phyloP scores from a whole-genome alignment of 495 filamentous ascomycete genomes.

The Halenospora varia region DNA sequence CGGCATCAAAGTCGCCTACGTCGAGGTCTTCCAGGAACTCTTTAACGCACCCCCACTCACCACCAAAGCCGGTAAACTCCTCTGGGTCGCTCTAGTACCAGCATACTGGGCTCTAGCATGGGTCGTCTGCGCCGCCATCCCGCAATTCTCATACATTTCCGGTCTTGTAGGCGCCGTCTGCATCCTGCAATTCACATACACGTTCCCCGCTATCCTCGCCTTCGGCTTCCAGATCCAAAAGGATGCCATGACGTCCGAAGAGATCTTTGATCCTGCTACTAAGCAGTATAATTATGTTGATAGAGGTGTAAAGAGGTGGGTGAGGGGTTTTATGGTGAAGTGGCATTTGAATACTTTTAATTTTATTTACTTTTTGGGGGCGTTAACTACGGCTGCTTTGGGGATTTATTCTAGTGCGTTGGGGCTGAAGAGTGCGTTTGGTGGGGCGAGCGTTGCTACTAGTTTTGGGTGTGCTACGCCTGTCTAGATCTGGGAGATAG shows the following conservation, averaged over 20 bases:
- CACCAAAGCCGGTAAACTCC: constrained; percentile 43
- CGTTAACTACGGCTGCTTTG: constrained; percentile 18
- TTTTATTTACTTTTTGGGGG: constrained; percentile 23
- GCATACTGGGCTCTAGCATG: constrained; percentile 56
- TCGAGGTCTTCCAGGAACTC: constrained; percentile 54
- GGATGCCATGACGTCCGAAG: constrained; percentile 36
- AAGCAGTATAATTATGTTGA: constrained; percentile 32
- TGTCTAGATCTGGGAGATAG: too few species aligned
- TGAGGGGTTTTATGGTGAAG: constrained; percentile 35
- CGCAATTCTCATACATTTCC: constrained; percentile 44
- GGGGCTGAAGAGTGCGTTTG: constrained; percentile 17
- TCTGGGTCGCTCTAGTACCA: constrained; percentile 50
- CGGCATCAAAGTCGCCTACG: constrained; percentile 60
- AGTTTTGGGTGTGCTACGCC: constrained; percentile 21
- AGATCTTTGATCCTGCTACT: constrained; percentile 44
- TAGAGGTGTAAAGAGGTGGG: constrained; percentile 31
- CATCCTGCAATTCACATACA: constrained; percentile 37
- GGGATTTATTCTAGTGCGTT: constrained; percentile 20
- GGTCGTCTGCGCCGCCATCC: constrained; percentile 48
- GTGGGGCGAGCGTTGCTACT: constrained; percentile 12
- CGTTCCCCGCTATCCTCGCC: constrained; percentile 24
- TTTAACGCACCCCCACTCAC: constrained; percentile 47
- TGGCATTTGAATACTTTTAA: constrained; percentile 24
- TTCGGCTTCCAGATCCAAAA: constrained; percentile 42
- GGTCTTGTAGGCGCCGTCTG: constrained; percentile 43